Evolutionary conservation across 805 yeast genomes (phyloP).

Genomic region (Candida krabiensis): DNA sequence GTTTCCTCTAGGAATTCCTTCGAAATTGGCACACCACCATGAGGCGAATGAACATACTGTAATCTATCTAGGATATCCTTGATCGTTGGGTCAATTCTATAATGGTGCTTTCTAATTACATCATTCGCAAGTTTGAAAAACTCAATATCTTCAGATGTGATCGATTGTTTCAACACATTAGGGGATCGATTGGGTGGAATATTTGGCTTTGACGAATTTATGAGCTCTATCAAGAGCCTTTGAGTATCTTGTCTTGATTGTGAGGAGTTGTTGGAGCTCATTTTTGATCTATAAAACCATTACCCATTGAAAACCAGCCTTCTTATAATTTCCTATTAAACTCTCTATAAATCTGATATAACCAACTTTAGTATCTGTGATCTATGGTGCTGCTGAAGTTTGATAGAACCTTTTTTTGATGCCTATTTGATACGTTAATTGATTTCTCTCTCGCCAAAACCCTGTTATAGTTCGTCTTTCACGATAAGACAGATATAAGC

Average conservation of each 20-base stretch:
- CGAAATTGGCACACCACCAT: constrained; percentile 48
- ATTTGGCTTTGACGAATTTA: constrained; percentile 31
- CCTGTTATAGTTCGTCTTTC: too few species aligned
- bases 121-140: constrained; percentile 62
- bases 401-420: too few species aligned
- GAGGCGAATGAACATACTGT: constrained; percentile 60
- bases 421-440: too few species aligned
- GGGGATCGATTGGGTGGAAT: constrained; percentile 21
- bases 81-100: constrained; percentile 61
- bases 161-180: constrained; percentile 19
- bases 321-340: too few species aligned
- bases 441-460: too few species aligned
- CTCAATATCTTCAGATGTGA: constrained; percentile 50
- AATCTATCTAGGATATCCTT: constrained; percentile 56
- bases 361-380: too few species aligned
- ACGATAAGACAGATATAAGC: too few species aligned
- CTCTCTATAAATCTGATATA: too few species aligned
- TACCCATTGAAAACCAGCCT: too few species aligned
- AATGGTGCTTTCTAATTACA: constrained; percentile 45
- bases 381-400: too few species aligned
- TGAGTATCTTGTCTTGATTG: constrained; percentile 19
- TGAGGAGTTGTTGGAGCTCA: constrained; percentile 4
- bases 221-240: constrained; percentile 23
- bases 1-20: constrained; percentile 18
- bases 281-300: too few species aligned